phyloP scores from a whole-genome alignment of 768 basidiomycete genomes.

The Boletus tylopilopsis region DNA sequence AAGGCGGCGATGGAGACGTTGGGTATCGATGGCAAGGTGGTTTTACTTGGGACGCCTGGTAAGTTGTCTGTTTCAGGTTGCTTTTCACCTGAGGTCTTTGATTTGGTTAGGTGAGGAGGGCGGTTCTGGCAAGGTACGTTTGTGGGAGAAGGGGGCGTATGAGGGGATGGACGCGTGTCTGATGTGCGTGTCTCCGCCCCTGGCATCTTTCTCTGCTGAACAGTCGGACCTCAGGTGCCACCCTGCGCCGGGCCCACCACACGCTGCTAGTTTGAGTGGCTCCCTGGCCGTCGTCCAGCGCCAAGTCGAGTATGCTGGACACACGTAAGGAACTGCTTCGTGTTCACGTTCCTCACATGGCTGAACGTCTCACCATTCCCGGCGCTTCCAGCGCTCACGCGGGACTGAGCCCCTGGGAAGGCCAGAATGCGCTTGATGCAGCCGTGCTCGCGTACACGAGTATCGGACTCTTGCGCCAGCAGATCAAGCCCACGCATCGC shows the following conservation, averaged over 20 bases:
- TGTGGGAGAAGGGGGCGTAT: constrained; percentile 70
- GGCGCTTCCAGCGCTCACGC: constrained; percentile 63
- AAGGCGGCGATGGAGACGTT: constrained; percentile 59
- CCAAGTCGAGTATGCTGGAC: constrained; percentile 63
- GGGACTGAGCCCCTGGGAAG: constrained; percentile 82
- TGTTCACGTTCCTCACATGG: not conserved
- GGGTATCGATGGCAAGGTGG: constrained; percentile 60
- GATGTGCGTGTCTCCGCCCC: constrained; percentile 45
- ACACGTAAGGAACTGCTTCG: constrained; percentile 48
- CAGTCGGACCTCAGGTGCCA: constrained; percentile 57
- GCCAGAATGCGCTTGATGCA: constrained; percentile 79
- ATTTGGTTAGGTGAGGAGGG: constrained; percentile 43
- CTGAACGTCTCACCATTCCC: no score
- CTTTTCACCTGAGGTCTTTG: not conserved
- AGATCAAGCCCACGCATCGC: constrained; percentile 70
- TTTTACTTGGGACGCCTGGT: constrained; percentile 79
- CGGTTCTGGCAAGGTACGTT: constrained; percentile 63
- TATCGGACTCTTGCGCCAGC: constrained; percentile 77
- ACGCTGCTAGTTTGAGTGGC: constrained; percentile 58
- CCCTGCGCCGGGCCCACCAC: constrained; percentile 70
- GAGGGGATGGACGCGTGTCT: constrained; percentile 71
- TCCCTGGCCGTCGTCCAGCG: constrained; percentile 61
- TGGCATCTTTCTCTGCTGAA: not conserved
- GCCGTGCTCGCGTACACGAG: constrained; percentile 80
- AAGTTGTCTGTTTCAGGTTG: not conserved